Evolutionary conservation across 148 eudicot genomes (phyloP), one percentile per base, ranked within the genome.

Genomic region (Rhododendron williamsianum): DNA sequence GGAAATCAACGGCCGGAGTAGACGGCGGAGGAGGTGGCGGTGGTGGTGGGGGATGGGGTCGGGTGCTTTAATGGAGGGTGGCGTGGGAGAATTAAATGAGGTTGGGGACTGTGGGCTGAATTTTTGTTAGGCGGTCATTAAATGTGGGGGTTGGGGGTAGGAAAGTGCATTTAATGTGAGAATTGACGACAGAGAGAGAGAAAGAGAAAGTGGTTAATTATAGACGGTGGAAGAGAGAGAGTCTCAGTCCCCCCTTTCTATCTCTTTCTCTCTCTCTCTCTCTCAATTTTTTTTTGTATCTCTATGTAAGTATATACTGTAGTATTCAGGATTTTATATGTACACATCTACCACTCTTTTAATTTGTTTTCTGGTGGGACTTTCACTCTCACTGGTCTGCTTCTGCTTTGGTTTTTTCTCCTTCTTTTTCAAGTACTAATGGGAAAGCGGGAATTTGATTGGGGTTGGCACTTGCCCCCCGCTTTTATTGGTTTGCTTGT

Each of bases 31-130:
- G 16, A 0, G 4, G 73, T 0, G 67, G 38, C 35, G 87, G 58
- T 5, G 82, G n/a, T 19, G 76, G 65, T 23, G 78, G 85, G 43
- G 52, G 87, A 56, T 87, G 86, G 86, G 87, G 63, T 82, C 85
- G 43, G 80, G 12, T 51, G 71, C 80, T 82, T 90, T 81, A 89
- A 89, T 89, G 91, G 87, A 73, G 89, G 77, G 84, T 54, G 33
- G 80, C 82, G 81, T 46, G 79, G 12, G 72, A 11, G 86, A 81
- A 88, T 81, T 89, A 82, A 89, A 88, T 83, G 88, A 45, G 73
- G 10, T 27, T 35, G 7, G 33, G 71, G 74, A 45, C 71, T 6
- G n/a, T 21, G 73, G n/a, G 78, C 76, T 83, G 78, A 83, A 67
- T 69, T 77, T 51, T 41, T 77, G 65, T 82, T 49, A 78, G 88